Evolutionary conservation across 106 monocot species (phyloP), one percentile per base, ranked within the genome.

Genomic region (Allium fistulosum): DNA sequence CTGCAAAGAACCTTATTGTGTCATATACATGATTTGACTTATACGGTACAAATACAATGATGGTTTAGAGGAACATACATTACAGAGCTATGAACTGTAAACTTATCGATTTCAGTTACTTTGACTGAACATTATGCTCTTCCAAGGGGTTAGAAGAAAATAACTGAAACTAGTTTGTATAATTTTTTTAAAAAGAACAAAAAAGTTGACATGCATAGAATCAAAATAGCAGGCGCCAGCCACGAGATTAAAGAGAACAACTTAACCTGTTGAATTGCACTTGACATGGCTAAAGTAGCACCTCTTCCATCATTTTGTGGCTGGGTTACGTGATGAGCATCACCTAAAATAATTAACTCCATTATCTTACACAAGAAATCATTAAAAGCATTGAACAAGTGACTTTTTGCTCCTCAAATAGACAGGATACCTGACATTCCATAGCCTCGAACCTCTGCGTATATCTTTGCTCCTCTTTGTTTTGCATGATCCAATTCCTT

Each of bases 241-340:
- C 48, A 15, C n/a, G 13, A 47, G 16, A 63, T 48, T 13, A 15
- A 3, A 59, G 13, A 60, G 50, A 8, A 66, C 65, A 50, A 47
- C 17, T 46, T 58, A 76, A 97, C 96, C 80, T 97, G 96, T 55
- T 81, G 68, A 46, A 99, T 51, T 56, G 92, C 89, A 62, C 92
- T 78, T 49, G 69, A 78, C 89, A 99, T 99, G 67, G 97, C 82
- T 69, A 99, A 79, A 79, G 84, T 90, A 69, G 97, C 97, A 59
- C 97, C 97, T 74, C 76, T 87, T 56, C 92, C 97, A 72, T 93
- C 87, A 87, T 15, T 76, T 51, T 86, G 97, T 61, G 97, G 97
- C 58, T 93, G 87, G 61, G 92, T 99, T 80, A 92, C 92, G 74
- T 99, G 92, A 76, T 92, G 57, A 51, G 97, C 97, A 76, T 99